Evolutionary conservation across 169 alveolate species (phyloP), one percentile per base, ranked within the genome.

Genomic region (Plasmodium gonderi): DNA sequence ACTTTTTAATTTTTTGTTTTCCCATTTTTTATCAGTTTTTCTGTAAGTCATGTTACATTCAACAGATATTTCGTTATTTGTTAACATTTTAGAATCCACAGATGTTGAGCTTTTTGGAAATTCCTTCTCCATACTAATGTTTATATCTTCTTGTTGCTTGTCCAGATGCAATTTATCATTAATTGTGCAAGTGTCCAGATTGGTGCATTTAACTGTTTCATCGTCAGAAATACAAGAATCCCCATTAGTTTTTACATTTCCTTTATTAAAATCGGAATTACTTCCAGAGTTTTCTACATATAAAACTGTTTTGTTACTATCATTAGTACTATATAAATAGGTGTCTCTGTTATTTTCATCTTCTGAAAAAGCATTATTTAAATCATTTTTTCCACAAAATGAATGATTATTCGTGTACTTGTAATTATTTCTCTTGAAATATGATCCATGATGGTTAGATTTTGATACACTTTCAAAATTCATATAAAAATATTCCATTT

Each of bases 401-500:
- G 11, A 45, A 9, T 47, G 44, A 6, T 31, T 69, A 47, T 64
- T 80, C 68, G 23, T 80, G 49, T 38, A 36, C 6, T 14, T 67
- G 26, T 80, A 29, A 38, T 64, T 42, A 45, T 79, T 51, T 79
- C 51, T 79, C 23, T 40, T 65, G 64, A 60, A 80, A 33, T 31
- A 31, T n/a, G 42, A 64, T n/a, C 23, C n/a, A 36, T 20, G 23
- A 69, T 20, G 23, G 75, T 38, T 51, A 36, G 33, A 29, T 29
- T 26, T 83, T 72, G 92, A 72, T 33, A 20, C 0, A n/a, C 11
- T 83, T 51, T 83, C 82, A 4, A 69, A 83, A 72, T 83, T 69
- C 60, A 83, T 83, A 60, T 83, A 83, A 42, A 83, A 83, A 69
- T 49, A 83, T 83, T 83, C 82, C 64, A 69, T 69, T 36, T 72